A percentile compares a stretch with the other conserved stretches of the same genome.
Evolutionary conservation across 148 eudicot genomes (phyloP).

Genomic region (Rheum nobile): DNA sequence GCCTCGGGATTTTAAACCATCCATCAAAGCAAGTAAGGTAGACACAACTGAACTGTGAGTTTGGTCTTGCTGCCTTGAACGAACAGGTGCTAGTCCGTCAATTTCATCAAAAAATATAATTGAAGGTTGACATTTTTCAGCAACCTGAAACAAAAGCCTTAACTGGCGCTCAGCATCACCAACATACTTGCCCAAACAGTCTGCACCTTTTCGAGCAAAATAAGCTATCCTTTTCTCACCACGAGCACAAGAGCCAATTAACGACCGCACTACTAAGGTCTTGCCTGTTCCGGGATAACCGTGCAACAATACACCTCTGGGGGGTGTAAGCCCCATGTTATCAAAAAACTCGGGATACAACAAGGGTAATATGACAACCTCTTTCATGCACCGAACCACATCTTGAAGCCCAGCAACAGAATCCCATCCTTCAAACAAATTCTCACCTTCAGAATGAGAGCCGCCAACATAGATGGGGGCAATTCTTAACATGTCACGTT

Average conservation of each 20-base stretch:
- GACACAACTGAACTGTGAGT: slow-evolving; percentile 98
- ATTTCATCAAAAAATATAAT: slow-evolving; percentile 95
- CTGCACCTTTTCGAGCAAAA: slow-evolving; percentile 98
- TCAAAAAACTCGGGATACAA: slow-evolving; percentile 79
- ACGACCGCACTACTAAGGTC: slow-evolving; percentile 78
- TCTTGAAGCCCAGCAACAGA: slow-evolving; percentile 94
- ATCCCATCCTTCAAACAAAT: slow-evolving; percentile 75
- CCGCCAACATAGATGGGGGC: slow-evolving; percentile 93
- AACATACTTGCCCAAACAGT: slow-evolving; percentile 96
- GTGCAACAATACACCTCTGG: slow-evolving; percentile 91
- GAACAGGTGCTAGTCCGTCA: slow-evolving; percentile 95
- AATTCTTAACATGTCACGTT: slow-evolving; percentile 81
- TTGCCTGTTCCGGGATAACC: slow-evolving; percentile 99
- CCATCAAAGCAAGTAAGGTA: slow-evolving; percentile 89
- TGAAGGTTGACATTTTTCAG: slow-evolving; percentile 93
- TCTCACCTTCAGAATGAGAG: slow-evolving; percentile 33
- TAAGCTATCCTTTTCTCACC: slow-evolving; percentile 87
- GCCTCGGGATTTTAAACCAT: slow-evolving; percentile 92
- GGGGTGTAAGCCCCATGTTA: slow-evolving; percentile 86
- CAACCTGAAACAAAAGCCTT: slow-evolving; percentile 92
- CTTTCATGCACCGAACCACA: slow-evolving; percentile 85
- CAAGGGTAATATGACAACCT: slow-evolving; percentile 87
- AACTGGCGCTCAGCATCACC: slow-evolving; percentile 99
- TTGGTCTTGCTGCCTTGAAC: slow-evolving; percentile 93
- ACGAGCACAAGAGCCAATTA: slow-evolving; percentile 90